Evolutionary conservation across 495 filamentous ascomycete genomes (phyloP).

Genomic region (Trichocladium antarcticum): DNA sequence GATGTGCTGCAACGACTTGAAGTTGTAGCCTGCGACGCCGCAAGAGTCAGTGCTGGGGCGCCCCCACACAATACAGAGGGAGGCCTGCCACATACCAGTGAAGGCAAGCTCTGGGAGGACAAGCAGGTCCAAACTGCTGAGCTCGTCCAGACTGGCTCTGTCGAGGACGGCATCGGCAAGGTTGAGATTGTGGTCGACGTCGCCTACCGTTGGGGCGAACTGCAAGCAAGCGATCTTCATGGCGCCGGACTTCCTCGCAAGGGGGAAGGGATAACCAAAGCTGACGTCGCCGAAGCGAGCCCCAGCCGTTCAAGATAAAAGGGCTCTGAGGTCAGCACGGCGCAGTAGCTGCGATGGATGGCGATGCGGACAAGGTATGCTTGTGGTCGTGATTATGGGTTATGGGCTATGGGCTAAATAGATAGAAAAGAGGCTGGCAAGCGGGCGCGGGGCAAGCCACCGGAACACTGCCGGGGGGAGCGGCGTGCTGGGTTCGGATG

Average conservation of each 20-base stretch:
- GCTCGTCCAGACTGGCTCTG: slow-evolving; percentile 35
- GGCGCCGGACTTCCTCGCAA: background rate
- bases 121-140: slow-evolving; percentile 56
- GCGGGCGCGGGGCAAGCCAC: no score
- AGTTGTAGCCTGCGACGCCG: slow-evolving; percentile 66
- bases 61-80: no score
- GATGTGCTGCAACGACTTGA: slow-evolving; percentile 67
- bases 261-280: background rate
- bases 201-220: slow-evolving; percentile 60
- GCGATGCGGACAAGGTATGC: no score
- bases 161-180: slow-evolving; percentile 61
- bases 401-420: no score
- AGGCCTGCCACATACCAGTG: slow-evolving; percentile 57
- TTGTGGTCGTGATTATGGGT: no score
- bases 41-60: background rate
- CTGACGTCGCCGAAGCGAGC: no score
- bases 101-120: slow-evolving; percentile 84
- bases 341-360: no score
- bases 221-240: slow-evolving; percentile 41
- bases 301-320: no score
- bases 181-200: slow-evolving; percentile 64
- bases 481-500: no score
- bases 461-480: no score
- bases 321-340: no score
- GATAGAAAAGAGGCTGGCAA: no score